phyloP scores from a whole-genome alignment of 2,329 filamentous ascomycete species.

The Leptographium wingfieldii region DNA sequence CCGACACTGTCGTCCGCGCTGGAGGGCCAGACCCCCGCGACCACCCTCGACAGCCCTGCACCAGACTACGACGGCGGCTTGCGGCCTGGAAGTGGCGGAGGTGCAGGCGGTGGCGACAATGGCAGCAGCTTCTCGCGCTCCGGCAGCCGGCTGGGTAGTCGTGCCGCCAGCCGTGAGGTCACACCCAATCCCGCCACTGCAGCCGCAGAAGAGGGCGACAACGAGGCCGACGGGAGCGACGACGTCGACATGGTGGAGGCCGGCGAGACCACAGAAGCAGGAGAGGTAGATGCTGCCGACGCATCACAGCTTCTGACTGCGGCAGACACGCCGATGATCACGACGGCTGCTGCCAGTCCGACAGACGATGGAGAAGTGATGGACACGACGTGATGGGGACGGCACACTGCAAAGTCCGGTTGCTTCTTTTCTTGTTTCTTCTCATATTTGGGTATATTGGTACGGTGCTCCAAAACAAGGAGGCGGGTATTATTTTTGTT shows the following conservation, averaged over 20 bases:
- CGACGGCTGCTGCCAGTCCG: not conserved
- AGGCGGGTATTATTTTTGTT: not conserved
- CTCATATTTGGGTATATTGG: not conserved
- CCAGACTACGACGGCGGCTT: conserved; percentile 17
- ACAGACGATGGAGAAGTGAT: conserved; percentile 45
- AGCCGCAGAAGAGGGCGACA: not conserved
- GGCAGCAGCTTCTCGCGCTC: conserved; percentile 26
- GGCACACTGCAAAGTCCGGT: not conserved
- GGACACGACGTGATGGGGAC: conserved; percentile 40
- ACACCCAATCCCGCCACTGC: conserved; percentile 24
- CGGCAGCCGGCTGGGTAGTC: conserved; percentile 24
- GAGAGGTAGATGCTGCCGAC: not conserved
- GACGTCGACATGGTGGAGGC: conserved; percentile 49
- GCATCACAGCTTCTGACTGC: too few species aligned
- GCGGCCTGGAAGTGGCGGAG: conserved; percentile 18
- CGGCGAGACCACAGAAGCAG: not conserved
- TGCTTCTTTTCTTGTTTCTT: not conserved
- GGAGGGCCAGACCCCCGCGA: not conserved
- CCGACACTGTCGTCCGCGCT: conserved; percentile 19
- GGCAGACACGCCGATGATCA: not conserved
- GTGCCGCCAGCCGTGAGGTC: conserved; percentile 16
- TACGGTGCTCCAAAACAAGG: not conserved
- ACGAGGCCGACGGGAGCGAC: conserved; percentile 25
- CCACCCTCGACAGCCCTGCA: not conserved
- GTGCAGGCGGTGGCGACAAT: not conserved